Percentiles rank a stretch among this genome's conserved stretches.
Conservation (phyloP, 2,329 filamentous ascomycete genomes). For the Alternaria panax region DNA sequence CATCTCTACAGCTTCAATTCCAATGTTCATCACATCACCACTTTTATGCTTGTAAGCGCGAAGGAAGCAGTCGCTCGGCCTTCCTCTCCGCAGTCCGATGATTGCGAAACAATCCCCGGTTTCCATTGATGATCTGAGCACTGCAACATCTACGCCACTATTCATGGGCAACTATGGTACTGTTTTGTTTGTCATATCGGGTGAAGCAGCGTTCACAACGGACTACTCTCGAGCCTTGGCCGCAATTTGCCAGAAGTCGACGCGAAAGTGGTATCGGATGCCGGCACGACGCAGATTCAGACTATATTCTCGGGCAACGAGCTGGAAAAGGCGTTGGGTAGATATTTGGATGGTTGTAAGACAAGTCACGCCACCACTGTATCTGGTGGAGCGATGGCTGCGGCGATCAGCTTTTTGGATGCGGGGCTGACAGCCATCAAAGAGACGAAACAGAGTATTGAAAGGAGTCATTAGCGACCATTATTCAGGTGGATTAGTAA, state of each 20-base stretch:
- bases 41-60: not conserved
- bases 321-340: conserved; percentile 27
- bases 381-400: conserved; percentile 29
- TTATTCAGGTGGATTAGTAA: not conserved
- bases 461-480: conserved; percentile 24
- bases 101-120: conserved; percentile 52
- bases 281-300: conserved; percentile 55
- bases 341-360: conserved; percentile 39
- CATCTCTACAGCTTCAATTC: not conserved
- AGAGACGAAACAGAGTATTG: conserved; percentile 22
- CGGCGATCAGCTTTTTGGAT: conserved; percentile 26
- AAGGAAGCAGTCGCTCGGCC: conserved; percentile 22
- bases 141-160: conserved; percentile 51
- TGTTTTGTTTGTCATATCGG: conserved; percentile 53
- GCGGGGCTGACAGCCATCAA: conserved; percentile 27
- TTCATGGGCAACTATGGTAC: conserved; percentile 55
- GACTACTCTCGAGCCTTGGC: conserved; percentile 45
- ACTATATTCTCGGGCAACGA: conserved; percentile 39
- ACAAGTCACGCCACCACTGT: conserved; percentile 31
- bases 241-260: conserved; percentile 47
- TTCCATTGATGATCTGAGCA: conserved; percentile 47
- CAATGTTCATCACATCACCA: not conserved
- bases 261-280: conserved; percentile 47
- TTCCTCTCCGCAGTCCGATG: conserved; percentile 52
- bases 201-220: conserved; percentile 54